Conservation (phyloP, 2,329 filamentous ascomycete genomes). For the Pestalotiopsis sp. region DNA sequence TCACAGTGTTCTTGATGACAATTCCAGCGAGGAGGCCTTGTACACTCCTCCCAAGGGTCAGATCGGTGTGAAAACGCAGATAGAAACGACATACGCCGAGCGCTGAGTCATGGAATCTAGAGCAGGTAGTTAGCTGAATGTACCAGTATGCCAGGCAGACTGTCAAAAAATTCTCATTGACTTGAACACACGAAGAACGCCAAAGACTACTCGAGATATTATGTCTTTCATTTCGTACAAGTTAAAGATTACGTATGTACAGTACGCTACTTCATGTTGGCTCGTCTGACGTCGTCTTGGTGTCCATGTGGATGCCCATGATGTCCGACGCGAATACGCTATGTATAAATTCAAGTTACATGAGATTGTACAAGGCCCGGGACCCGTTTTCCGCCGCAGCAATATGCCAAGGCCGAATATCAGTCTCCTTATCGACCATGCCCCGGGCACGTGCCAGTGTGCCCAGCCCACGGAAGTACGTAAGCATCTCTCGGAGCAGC, state of each 20-base stretch:
- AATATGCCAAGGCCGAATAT: constrained; percentile 78
- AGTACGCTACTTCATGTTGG: not conserved
- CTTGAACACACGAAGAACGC: not conserved
- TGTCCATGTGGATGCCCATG: too few relatives aligned
- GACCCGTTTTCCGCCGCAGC: constrained; percentile 72
- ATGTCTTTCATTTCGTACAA: not conserved
- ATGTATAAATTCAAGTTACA: constrained; percentile 45
- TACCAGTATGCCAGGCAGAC: not conserved
- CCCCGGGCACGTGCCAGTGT: constrained; percentile 71
- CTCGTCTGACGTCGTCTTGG: not conserved
- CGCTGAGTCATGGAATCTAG: not conserved
- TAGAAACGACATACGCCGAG: constrained; percentile 15
- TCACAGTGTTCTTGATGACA: constrained; percentile 9
- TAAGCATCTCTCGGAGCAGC: constrained; percentile 71
- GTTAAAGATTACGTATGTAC: not conserved
- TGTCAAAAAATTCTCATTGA: not conserved
- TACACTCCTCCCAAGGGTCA: constrained; percentile 9
- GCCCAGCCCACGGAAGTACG: constrained; percentile 69
- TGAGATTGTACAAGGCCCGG: constrained; percentile 64
- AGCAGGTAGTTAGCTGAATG: not conserved
- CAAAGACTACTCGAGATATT: not conserved
- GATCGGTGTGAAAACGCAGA: constrained; percentile 16
- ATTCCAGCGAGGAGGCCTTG: constrained; percentile 16
- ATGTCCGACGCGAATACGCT: too few relatives aligned
- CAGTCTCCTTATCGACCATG: constrained; percentile 58